Evolutionary conservation across 2,329 filamentous ascomycete species (phyloP).

Genomic region (Pseudogymnoascus pannorum): DNA sequence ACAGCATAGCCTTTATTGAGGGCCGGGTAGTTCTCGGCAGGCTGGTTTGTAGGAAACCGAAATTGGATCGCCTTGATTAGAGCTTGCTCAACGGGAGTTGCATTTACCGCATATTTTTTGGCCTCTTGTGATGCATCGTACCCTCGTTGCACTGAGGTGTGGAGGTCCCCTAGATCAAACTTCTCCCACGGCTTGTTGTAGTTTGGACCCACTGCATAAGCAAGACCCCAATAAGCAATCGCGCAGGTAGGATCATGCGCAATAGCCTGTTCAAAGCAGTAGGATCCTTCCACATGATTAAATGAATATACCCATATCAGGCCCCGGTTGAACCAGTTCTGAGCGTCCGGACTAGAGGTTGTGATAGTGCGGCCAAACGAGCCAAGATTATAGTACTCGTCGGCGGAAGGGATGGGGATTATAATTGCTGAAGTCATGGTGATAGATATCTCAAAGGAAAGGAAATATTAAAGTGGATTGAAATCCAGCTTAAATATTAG

Average conservation of each 20-base stretch:
- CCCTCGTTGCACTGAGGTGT: conserved; percentile 41
- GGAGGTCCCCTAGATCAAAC: conserved; percentile 56
- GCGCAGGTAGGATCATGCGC: conserved; percentile 45
- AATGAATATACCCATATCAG: conserved; percentile 70
- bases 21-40: conserved; percentile 40
- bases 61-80: conserved; percentile 55
- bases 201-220: conserved; percentile 67
- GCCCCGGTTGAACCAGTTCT: conserved; percentile 64
- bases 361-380: conserved; percentile 47
- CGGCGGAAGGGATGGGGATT: neutral
- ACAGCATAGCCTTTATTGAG: conserved; percentile 56
- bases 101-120: conserved; percentile 29
- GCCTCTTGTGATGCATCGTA: conserved; percentile 41
- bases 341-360: conserved; percentile 43
- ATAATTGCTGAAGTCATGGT: neutral
- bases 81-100: conserved; percentile 49
- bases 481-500: neutral
- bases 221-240: conserved; percentile 63
- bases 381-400: conserved; percentile 48
- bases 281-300: conserved; percentile 64
- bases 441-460: neutral
- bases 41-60: conserved; percentile 51
- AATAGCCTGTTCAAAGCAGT: conserved; percentile 57
- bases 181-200: conserved; percentile 72
- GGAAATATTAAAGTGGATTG: neutral